Conservation (phyloP, 176 grass and related monocot species). For the Urochloa ruziziensis region DNA sequence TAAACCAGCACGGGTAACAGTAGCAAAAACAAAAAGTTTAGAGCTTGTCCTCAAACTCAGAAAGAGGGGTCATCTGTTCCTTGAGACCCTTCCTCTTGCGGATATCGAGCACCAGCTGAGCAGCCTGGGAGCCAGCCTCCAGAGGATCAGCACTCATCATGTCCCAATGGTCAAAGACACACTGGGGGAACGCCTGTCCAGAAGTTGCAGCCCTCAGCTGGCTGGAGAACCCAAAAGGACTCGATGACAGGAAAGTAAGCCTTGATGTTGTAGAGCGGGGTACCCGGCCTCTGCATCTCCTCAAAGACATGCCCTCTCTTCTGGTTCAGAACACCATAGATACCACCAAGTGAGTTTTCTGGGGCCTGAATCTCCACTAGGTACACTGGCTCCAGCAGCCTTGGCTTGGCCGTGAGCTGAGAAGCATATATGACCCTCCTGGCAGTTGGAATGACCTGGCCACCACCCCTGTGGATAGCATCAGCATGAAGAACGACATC, state of each 20-base stretch:
- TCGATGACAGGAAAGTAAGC: too few relatives aligned
- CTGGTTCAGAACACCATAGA: background rate
- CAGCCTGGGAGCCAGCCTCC: conserved; percentile 39
- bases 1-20: background rate
- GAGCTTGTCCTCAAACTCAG: conserved; percentile 72
- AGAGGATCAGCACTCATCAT: conserved; percentile 67
- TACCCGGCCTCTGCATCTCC: background rate
- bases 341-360: background rate
- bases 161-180: conserved; percentile 77
- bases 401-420: background rate
- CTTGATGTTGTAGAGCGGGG: too few relatives aligned
- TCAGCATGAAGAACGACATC: too few relatives aligned
- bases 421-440: too few relatives aligned
- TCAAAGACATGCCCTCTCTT: background rate
- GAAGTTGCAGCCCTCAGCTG: conserved; percentile 33
- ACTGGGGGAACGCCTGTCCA: conserved; percentile 64
- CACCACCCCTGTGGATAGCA: too few relatives aligned
- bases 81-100: conserved; percentile 71
- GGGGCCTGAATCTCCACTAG: background rate
- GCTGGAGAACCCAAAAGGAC: too few relatives aligned
- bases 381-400: background rate
- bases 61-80: conserved; percentile 75
- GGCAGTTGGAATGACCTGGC: too few relatives aligned
- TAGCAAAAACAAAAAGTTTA: conserved; percentile 13
- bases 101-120: conserved; percentile 37